Evolutionary conservation across 1,284 basidiomycete genomes (phyloP).

Genomic region (Exobasidium rhododendri): DNA sequence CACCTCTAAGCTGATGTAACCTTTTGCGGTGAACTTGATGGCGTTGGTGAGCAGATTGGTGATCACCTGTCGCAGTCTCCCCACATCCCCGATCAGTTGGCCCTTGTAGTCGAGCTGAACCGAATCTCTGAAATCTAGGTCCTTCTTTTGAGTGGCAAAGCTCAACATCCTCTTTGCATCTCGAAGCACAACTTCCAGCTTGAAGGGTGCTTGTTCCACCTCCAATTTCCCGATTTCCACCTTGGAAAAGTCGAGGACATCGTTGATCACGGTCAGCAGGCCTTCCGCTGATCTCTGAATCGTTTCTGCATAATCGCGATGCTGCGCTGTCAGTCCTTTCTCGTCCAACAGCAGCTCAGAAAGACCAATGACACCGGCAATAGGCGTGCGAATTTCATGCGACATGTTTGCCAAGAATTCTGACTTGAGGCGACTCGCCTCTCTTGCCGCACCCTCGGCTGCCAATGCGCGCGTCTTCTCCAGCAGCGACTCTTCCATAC

Average conservation of each 20-base stretch:
- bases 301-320: conserved; percentile 57
- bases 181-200: conserved; percentile 52
- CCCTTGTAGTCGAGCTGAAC: conserved; percentile 39
- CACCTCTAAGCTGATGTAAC: conserved; percentile 50
- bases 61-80: conserved; percentile 51
- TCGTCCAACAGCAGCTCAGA: conserved; percentile 52
- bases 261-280: conserved; percentile 58
- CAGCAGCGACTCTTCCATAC: conserved; percentile 48
- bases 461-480: conserved; percentile 52
- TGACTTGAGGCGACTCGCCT: conserved; percentile 60
- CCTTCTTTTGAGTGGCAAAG: conserved; percentile 53
- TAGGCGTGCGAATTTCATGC: conserved; percentile 58
- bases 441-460: conserved; percentile 57
- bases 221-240: conserved; percentile 57
- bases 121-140: conserved; percentile 50
- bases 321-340: conserved; percentile 50
- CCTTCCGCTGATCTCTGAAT: conserved; percentile 58
- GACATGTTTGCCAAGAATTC: conserved; percentile 55
- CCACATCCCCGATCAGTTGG: conserved; percentile 44
- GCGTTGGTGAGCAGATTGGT: conserved; percentile 57
- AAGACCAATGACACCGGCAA: conserved; percentile 56
- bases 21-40: conserved; percentile 55
- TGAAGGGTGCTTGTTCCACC: conserved; percentile 57
- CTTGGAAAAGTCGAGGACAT: conserved; percentile 58
- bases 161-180: conserved; percentile 54